Percentiles rank a stretch among this genome's conserved stretches.
Conservation (phyloP, 345 rosid species). For the Geranium brycei region DNA sequence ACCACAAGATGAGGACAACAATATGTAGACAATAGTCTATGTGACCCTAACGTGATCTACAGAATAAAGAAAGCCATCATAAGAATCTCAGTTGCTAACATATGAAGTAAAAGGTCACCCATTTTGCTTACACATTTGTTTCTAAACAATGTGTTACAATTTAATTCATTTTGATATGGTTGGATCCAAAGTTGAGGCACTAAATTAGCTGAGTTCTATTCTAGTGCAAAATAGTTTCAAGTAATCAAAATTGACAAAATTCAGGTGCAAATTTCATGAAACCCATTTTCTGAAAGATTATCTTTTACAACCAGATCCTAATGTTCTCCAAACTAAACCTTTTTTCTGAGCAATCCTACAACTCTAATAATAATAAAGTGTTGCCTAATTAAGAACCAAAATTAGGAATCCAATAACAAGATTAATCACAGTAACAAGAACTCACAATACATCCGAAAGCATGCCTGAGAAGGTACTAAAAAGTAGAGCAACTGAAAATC, state of each 20-base stretch:
- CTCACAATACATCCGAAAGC: slow-evolving; percentile 75
- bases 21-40: no score
- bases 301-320: background rate
- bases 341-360: no score
- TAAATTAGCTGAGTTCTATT: no score
- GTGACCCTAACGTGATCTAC: background rate
- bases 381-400: background rate
- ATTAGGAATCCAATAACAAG: background rate
- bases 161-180: no score
- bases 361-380: no score
- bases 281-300: background rate
- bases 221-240: no score
- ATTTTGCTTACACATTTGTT: background rate
- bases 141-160: background rate
- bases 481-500: slow-evolving; percentile 45
- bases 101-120: background rate
- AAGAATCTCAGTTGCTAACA: background rate
- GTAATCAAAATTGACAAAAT: background rate
- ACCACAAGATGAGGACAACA: background rate
- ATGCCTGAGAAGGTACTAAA: slow-evolving; percentile 50
- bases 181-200: no score
- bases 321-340: background rate
- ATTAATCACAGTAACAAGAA: background rate
- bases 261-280: background rate
- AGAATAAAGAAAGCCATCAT: background rate